phyloP scores from a whole-genome alignment of 2,329 filamentous ascomycete species.

The Stemphylium beticola region DNA sequence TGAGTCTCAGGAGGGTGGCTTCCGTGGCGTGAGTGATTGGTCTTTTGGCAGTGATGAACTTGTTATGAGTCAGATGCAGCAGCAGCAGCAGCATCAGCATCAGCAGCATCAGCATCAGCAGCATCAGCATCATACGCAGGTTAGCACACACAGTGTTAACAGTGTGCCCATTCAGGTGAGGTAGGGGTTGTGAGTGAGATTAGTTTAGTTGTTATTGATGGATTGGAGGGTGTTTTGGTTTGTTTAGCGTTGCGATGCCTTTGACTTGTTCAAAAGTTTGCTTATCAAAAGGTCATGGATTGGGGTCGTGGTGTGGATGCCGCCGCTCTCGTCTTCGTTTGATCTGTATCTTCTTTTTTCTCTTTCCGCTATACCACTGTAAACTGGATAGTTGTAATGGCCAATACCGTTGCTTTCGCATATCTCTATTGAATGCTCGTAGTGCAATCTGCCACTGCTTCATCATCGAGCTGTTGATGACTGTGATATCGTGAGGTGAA shows the following conservation, averaged over 20 bases:
- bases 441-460: no score
- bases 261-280: background rate
- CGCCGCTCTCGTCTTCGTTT: no score
- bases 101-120: background rate
- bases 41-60: slow-evolving; percentile 32
- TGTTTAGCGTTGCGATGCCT: background rate
- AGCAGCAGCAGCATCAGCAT: background rate
- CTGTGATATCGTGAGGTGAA: no score
- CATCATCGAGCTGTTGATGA: no score
- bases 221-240: background rate
- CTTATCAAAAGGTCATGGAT: background rate
- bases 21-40: slow-evolving; percentile 43
- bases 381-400: background rate
- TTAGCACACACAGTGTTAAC: background rate
- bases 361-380: background rate
- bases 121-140: background rate
- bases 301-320: background rate
- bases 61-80: background rate
- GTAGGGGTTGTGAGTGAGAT: background rate
- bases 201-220: background rate
- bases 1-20: slow-evolving; percentile 48
- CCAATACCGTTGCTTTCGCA: no score
- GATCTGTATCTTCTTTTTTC: background rate
- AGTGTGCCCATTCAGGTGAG: background rate
- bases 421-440: no score